Conservation (phyloP, 1,284 basidiomycete genomes). For the Tilletia setariae region DNA sequence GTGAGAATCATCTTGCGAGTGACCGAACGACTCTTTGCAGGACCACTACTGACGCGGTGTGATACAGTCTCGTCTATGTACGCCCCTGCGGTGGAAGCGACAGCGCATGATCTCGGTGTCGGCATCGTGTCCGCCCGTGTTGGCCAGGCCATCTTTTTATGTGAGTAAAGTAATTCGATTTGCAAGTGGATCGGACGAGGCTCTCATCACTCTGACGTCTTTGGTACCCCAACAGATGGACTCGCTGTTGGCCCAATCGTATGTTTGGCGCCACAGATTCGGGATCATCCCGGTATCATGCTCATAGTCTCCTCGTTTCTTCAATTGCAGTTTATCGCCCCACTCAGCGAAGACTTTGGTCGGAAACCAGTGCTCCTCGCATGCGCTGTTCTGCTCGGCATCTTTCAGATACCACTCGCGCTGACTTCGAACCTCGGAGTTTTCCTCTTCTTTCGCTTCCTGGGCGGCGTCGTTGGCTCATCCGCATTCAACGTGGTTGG, state of each 20-base stretch:
- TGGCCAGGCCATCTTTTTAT: conserved; percentile 36
- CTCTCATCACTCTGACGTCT: background rate
- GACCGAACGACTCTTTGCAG: background rate
- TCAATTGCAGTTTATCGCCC: conserved; percentile 32
- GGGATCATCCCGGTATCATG: too few relatives aligned
- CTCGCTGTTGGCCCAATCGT: conserved; percentile 2
- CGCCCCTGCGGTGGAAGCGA: conserved; percentile 25
- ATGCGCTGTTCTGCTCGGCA: background rate
- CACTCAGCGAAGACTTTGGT: conserved; percentile 41
- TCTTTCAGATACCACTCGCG: conserved; percentile 23
- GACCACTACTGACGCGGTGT: background rate
- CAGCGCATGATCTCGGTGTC: conserved; percentile 30
- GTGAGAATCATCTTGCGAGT: background rate
- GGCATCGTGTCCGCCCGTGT: conserved; percentile 23
- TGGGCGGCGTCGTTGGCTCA: conserved; percentile 38
- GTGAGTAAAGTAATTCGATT: conserved; percentile 12
- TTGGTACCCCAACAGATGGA: conserved; percentile 3
- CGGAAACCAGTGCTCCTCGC: conserved; percentile 29
- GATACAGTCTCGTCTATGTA: conserved; percentile 30
- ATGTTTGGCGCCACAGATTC: background rate
- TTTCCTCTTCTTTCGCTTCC: conserved; percentile 37
- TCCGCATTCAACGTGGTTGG: conserved; percentile 42
- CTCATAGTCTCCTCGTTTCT: conserved; percentile 22
- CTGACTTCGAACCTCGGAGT: conserved; percentile 32
- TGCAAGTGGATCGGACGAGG: background rate